Conservation (phyloP, 495 filamentous ascomycete species). For the Durotheca rogersii region DNA sequence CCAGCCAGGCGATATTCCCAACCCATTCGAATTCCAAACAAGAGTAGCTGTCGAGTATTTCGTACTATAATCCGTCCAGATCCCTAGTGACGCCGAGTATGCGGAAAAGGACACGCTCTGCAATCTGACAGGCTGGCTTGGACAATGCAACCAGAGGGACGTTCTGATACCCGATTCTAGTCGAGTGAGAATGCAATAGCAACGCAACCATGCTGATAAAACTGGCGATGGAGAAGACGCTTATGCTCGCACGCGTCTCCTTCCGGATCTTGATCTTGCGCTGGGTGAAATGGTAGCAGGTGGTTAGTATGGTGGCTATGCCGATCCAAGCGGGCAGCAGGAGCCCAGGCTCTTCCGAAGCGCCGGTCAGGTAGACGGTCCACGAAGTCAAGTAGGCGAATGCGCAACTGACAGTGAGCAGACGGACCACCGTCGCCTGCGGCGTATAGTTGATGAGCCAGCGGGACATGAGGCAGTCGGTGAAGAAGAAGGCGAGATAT, state of each 20-base stretch:
- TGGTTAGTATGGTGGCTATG: slow-evolving; percentile 76
- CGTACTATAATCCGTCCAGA: slow-evolving; percentile 13
- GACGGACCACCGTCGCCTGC: slow-evolving; percentile 77
- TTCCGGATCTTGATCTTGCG: slow-evolving; percentile 79
- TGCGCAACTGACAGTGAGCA: slow-evolving; percentile 73
- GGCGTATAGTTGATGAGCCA: slow-evolving; percentile 91
- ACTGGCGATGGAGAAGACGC: slow-evolving; percentile 71
- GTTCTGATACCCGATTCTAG: slow-evolving; percentile 26
- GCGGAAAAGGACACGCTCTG: slow-evolving; percentile 25
- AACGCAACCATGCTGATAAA: slow-evolving; percentile 74
- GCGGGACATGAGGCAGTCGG: slow-evolving; percentile 88
- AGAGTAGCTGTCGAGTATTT: too few relatives aligned
- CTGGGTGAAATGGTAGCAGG: slow-evolving; percentile 78
- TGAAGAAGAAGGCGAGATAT: slow-evolving; percentile 87
- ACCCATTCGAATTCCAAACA: too few relatives aligned
- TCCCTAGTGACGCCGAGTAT: slow-evolving; percentile 32
- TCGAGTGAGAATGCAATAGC: slow-evolving; percentile 66
- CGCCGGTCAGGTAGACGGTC: slow-evolving; percentile 74
- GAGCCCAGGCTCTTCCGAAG: slow-evolving; percentile 70
- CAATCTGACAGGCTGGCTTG: slow-evolving; percentile 20
- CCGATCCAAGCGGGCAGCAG: slow-evolving; percentile 85
- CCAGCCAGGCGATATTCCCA: slow-evolving; percentile 93
- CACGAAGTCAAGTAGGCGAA: slow-evolving; percentile 82
- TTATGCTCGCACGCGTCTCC: slow-evolving; percentile 75
- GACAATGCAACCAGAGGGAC: slow-evolving; percentile 31